A percentile compares a stretch with the other conserved stretches of the same genome.
Evolutionary conservation across 2,329 filamentous ascomycete genomes (phyloP).

Genomic region (Paecilomyces fulvus): DNA sequence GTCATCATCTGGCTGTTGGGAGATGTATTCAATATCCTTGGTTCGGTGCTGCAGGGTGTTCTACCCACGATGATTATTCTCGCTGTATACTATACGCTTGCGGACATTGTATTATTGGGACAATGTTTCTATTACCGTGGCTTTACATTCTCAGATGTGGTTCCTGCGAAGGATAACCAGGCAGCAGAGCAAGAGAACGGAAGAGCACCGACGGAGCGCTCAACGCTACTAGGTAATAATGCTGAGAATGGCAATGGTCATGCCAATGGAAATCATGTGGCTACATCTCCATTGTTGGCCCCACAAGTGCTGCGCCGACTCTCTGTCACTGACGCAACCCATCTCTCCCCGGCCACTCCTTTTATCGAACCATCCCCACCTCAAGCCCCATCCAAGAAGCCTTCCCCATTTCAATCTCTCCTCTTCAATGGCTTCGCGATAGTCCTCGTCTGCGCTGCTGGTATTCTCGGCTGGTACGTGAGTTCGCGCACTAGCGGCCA

Average conservation of each 20-base stretch:
- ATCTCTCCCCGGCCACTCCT: slow-evolving; percentile 76
- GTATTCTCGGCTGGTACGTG: slow-evolving; percentile 78
- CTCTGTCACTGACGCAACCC: slow-evolving; percentile 52
- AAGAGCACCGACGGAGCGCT: slow-evolving; percentile 20
- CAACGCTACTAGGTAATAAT: slow-evolving; percentile 17
- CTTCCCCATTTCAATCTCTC: slow-evolving; percentile 38
- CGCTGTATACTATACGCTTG: slow-evolving; percentile 88
- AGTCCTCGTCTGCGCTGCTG: slow-evolving; percentile 73
- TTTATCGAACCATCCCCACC: slow-evolving; percentile 48
- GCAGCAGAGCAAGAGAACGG: slow-evolving; percentile 7
- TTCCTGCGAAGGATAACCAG: slow-evolving; percentile 6
- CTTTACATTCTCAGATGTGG: slow-evolving; percentile 43
- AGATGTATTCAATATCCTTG: slow-evolving; percentile 94
- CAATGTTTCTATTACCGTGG: slow-evolving; percentile 97
- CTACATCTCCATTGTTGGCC: slow-evolving; percentile 1
- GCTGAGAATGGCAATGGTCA: slow-evolving; percentile 7
- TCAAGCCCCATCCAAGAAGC: slow-evolving; percentile 14
- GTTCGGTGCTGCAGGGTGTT: slow-evolving; percentile 84
- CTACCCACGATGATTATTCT: slow-evolving; percentile 92
- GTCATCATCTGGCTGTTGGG: slow-evolving; percentile 87
- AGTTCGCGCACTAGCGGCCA: slow-evolving; percentile 31
- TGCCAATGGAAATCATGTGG: slow-evolving; percentile 1
- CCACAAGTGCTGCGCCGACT: slow-evolving; percentile 25
- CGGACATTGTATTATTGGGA: slow-evolving; percentile 75
- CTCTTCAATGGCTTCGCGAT: slow-evolving; percentile 70